Conservation (phyloP, 2,329 filamentous ascomycete species). For the Teratosphaeriaceae sp. region DNA sequence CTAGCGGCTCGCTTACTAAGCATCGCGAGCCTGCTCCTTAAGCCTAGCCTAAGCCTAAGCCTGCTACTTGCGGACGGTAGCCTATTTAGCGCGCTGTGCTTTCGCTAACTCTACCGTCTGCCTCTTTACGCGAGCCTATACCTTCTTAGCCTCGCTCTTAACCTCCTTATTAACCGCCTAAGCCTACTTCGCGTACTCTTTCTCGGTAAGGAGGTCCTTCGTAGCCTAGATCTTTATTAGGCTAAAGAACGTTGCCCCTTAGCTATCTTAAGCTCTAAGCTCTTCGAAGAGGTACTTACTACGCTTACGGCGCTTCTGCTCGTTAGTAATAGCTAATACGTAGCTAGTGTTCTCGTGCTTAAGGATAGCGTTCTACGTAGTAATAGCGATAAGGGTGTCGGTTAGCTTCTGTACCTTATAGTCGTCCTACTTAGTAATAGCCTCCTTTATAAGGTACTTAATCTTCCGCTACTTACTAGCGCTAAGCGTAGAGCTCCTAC, state of each 20-base stretch:
- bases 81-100: neutral
- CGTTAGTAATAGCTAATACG: neutral
- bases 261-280: neutral
- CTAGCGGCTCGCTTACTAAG: too few relatives aligned
- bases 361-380: constrained; percentile 1
- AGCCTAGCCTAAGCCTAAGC: neutral
- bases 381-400: neutral
- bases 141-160: too few relatives aligned
- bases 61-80: neutral
- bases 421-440: neutral
- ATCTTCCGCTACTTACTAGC: neutral
- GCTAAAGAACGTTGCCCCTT: neutral
- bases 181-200: neutral
- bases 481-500: neutral
- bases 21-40: neutral
- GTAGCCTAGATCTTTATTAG: neutral
- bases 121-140: neutral
- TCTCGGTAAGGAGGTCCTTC: neutral
- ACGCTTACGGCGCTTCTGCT: constrained; percentile 4
- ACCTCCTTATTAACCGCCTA: neutral
- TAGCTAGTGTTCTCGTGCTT: neutral
- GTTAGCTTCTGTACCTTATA: neutral
- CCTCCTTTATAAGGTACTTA: neutral
- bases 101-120: neutral
- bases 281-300: constrained; percentile 1